Percentiles rank a stretch among this genome's conserved stretches.
Evolutionary conservation across 805 yeast genomes (phyloP).

Genomic region (Peterozyma toletana): DNA sequence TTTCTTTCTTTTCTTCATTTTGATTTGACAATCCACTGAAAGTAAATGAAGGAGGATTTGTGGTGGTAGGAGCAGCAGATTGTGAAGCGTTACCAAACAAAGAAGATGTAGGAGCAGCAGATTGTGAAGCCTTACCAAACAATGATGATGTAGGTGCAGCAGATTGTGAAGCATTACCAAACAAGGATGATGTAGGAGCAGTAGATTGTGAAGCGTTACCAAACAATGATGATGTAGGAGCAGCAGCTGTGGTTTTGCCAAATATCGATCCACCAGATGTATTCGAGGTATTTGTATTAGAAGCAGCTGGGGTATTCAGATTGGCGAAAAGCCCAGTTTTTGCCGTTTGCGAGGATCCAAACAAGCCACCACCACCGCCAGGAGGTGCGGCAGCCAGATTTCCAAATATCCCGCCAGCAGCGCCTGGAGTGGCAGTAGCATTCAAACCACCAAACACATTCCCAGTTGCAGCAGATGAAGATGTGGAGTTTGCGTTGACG

Average conservation of each 20-base stretch:
- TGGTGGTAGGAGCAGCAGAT: slow-evolving; percentile 6
- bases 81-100: slow-evolving; percentile 9
- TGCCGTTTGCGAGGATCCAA: too few species aligned
- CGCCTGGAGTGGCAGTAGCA: background rate
- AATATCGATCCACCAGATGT: slow-evolving; percentile 4
- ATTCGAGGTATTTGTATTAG: background rate
- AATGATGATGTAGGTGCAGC: slow-evolving; percentile 1
- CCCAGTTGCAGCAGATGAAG: background rate
- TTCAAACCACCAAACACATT: background rate
- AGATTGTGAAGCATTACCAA: slow-evolving; percentile 7
- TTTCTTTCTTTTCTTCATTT: slow-evolving; percentile 8
- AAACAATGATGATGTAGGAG: slow-evolving; percentile 8
- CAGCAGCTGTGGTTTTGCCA: background rate
- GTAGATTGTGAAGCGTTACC: slow-evolving; percentile 6
- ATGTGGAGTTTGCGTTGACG: too few species aligned
- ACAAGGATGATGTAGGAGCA: slow-evolving; percentile 2
- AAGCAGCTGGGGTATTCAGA: slow-evolving; percentile 1
- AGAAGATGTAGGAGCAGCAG: slow-evolving; percentile 2
- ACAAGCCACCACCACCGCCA: slow-evolving; percentile 2
- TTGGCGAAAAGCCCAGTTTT: too few species aligned
- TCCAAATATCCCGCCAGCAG: background rate
- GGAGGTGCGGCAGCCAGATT: background rate
- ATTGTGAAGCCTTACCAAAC: slow-evolving; percentile 2
- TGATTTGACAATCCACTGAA: background rate
- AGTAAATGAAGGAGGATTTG: slow-evolving; percentile 5